Evolutionary conservation across 164 flowering plant species (phyloP), one percentile per base, ranked within the genome.

Genomic region (Malania oleifera): DNA sequence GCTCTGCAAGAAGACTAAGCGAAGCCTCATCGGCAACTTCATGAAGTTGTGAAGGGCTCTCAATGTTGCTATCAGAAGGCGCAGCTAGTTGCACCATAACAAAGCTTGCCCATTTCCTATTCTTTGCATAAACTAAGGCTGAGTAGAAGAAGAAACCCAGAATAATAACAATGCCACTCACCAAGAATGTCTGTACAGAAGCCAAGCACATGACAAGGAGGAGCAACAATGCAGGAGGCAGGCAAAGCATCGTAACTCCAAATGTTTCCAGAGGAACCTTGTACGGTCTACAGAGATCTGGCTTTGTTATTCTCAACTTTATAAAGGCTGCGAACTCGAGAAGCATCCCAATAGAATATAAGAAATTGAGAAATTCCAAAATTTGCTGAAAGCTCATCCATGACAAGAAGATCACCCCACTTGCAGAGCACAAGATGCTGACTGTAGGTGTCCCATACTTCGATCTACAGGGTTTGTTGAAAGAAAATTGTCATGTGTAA

Each of bases 341-440:
- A 43, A 91, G 85, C 98, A 91, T 91, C 28, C 92, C 95, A 0
- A 91, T 26, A 0, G 95, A 63, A 49, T 89, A 91, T 9, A 91
- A 70, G 73, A 91, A 89, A 59, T 91, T 91, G 3, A 86, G 85
- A 34, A 89, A 83, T 58, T 88, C 98, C 47, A 91, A 28, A 45
- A 91, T 88, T 69, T 91, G 95, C 35, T 91, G 95, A 63, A 91
- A 91, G 56, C 84, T 88, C 96, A 88, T 82, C 96, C 96, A 91
- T 24, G 98, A 88, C 57, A 89, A 58, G 80, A 88, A 77, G 23
- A 91, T 63, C 13, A 91, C 98, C 59, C 98, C 95, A 38, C 82
- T 73, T 43, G 96, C 98, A 18, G 96, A 91, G 74, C 82, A 86
- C 67, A 91, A 50, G 50, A 91, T 91, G 85, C 98, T 86, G 28